These are phyloP conservation scores for Salinomyces thailandicus DNA, from an alignment of 2,329 filamentous ascomycete genomes.

Conservation along the genomic window DNA sequence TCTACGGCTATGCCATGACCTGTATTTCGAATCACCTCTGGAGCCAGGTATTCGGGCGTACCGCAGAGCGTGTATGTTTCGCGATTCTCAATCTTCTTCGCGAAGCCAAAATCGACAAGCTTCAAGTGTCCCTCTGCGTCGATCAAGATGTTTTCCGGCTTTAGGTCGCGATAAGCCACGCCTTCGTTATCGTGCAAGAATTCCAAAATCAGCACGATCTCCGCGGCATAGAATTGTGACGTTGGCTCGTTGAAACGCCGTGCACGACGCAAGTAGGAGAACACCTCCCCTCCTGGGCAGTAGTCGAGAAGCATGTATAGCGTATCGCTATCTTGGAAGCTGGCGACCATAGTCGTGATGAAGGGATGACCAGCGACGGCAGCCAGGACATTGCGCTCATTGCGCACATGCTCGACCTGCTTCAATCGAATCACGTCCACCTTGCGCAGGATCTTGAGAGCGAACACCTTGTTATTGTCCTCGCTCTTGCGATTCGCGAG, in stretches of 20 bases:
- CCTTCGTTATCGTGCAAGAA: constrained; percentile 70
- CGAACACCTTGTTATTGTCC: constrained; percentile 59
- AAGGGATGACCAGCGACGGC: constrained; percentile 73
- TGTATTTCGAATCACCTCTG: constrained; percentile 76
- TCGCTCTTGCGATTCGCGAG: constrained; percentile 42
- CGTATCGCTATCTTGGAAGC: constrained; percentile 68
- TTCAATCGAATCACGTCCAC: constrained; percentile 65
- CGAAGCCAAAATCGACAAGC: constrained; percentile 76
- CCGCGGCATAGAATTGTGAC: constrained; percentile 71
- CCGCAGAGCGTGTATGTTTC: constrained; percentile 79
- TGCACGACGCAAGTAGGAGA: constrained; percentile 68
- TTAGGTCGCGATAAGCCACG: constrained; percentile 71
- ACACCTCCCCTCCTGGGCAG: constrained; percentile 73
- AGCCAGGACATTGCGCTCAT: constrained; percentile 68
- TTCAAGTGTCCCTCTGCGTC: constrained; percentile 71
- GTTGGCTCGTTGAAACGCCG: constrained; percentile 69
- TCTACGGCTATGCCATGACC: constrained; percentile 64
- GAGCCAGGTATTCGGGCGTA: constrained; percentile 73
- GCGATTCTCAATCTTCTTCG: constrained; percentile 60
- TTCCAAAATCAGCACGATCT: constrained; percentile 72
- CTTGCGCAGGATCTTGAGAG: constrained; percentile 66
- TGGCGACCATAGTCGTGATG: constrained; percentile 67
- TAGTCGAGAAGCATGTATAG: constrained; percentile 79
- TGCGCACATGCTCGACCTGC: constrained; percentile 76
- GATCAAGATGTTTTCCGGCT: constrained; percentile 72